These are phyloP conservation scores for Pisolithus tinctorius DNA, from an alignment of 768 basidiomycete genomes.

Conservation along the genomic window DNA sequence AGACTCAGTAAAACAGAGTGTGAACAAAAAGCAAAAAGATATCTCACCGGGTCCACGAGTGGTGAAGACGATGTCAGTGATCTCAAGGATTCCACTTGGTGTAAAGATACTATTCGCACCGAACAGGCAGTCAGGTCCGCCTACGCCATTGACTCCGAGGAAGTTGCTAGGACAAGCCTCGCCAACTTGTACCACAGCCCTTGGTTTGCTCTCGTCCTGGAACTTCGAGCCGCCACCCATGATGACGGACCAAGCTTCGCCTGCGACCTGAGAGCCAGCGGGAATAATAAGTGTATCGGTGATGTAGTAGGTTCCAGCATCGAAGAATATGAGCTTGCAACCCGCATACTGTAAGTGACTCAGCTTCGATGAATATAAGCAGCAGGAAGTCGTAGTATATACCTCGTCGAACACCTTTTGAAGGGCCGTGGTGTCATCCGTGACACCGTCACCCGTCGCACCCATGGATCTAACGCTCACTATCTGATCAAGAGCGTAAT, in stretches of 20 bases:
- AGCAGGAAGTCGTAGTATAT: not conserved
- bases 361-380: not conserved
- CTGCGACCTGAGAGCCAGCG: slow-evolving; percentile 39
- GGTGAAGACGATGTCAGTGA: slow-evolving; percentile 58
- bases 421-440: slow-evolving; percentile 71
- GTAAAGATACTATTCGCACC: slow-evolving; percentile 15
- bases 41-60: slow-evolving; percentile 43
- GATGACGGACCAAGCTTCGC: slow-evolving; percentile 47
- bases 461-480: slow-evolving; percentile 67
- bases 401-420: slow-evolving; percentile 56
- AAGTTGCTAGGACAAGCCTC: slow-evolving; percentile 8
- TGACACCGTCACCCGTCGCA: slow-evolving; percentile 66
- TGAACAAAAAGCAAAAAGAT: not conserved
- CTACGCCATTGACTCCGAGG: too few species aligned
- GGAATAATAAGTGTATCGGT: slow-evolving; percentile 42
- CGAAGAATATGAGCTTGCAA: slow-evolving; percentile 78
- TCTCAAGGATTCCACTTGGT: slow-evolving; percentile 49
- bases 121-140: not conserved
- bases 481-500: slow-evolving; percentile 56
- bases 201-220: slow-evolving; percentile 31
- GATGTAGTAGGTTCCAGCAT: slow-evolving; percentile 52
- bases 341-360: slow-evolving; percentile 47
- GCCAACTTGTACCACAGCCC: slow-evolving; percentile 40
- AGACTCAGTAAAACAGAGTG: slow-evolving; percentile 1
- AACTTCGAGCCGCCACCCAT: slow-evolving; percentile 39